Base-by-base conservation (phyloP, 768 basidiomycete species). In the Pleurotus sapidus region DNA sequence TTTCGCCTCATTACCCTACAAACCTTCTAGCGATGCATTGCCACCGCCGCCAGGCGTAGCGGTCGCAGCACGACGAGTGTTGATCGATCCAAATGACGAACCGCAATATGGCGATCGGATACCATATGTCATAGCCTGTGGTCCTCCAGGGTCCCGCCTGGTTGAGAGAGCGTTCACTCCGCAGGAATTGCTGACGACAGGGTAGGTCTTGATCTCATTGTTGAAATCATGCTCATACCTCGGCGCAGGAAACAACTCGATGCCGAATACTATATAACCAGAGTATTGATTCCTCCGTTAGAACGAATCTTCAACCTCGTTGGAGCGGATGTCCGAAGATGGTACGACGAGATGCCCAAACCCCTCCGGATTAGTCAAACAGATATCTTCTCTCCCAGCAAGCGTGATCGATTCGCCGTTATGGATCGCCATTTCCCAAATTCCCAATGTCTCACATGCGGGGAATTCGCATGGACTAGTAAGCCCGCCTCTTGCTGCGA, bases 61-160 rank as follows among this genome's bases (percentile, higher is more conserved):
- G 1, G 88, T 98, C 12, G 95, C 95, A 6, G 88, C 89, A 3
- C 80, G 88, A 25, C 82, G 84, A 55, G 82, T 89, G 70, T 62
- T 87, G 12, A 67, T 83, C 46, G 95, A 98, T 69, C 85, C 86
- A 0, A 84, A 87, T 23, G 83, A 89, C 50, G 95, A 97, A 66
- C 80, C 90, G 1, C 93, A 95, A 63, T 97, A 98, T 65, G 93
- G 91, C 15, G 95, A 99, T 63, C 86, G 96, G 25, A 84, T 98
- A 0, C 93, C 94, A 1, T 98, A 98, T 67, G 83, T 98, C 48
- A 92, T 99, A 49, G 75, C 79, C 14, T 77, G 83, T 45, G 87
- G 91, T 4, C 77, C 82, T 15, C 81, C 83, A 5, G 82, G 82
- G 3, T 70, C 77, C 3, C 78, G 87, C 55, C 79, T 96, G 3